These are phyloP conservation scores for Fusarium chaquense DNA, from an alignment of 2,329 filamentous ascomycete species.

Conservation along the genomic window DNA sequence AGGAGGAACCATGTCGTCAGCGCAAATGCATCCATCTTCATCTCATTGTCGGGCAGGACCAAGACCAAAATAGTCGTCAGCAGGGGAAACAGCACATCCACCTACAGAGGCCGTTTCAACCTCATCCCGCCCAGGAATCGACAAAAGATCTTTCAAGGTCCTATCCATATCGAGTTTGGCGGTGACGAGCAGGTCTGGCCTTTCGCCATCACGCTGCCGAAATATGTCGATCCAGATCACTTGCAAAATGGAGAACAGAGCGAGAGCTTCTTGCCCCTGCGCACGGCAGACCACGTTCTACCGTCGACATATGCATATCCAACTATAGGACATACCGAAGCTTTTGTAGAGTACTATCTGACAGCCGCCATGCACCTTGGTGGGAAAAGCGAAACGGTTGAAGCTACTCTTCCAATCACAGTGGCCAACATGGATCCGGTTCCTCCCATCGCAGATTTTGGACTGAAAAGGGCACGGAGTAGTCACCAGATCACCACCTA, in stretches of 20 bases:
- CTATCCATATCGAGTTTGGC: slow-evolving; percentile 42
- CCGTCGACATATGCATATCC: slow-evolving; percentile 21
- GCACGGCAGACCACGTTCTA: background rate
- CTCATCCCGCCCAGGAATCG: slow-evolving; percentile 36
- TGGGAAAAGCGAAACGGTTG: background rate
- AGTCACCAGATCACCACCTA: slow-evolving; percentile 36
- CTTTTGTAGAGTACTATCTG: slow-evolving; percentile 52
- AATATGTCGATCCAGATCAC: slow-evolving; percentile 17
- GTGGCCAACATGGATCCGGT: slow-evolving; percentile 22
- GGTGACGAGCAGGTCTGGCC: slow-evolving; percentile 44
- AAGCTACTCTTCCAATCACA: slow-evolving; percentile 44
- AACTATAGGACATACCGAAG: background rate
- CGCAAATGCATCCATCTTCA: slow-evolving; percentile 37
- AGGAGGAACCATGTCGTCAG: slow-evolving; percentile 44
- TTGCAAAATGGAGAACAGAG: background rate
- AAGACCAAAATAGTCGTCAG: slow-evolving; percentile 44
- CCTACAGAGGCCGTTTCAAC: slow-evolving; percentile 12
- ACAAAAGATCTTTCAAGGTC: slow-evolving; percentile 42
- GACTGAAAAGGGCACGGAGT: background rate
- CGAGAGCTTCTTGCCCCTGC: slow-evolving; percentile 13
- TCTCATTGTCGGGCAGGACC: slow-evolving; percentile 45
- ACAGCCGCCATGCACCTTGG: slow-evolving; percentile 46
- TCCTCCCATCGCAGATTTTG: slow-evolving; percentile 38
- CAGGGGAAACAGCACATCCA: slow-evolving; percentile 1
- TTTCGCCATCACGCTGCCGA: slow-evolving; percentile 49